Percentiles rank a stretch among this genome's conserved stretches.
These are phyloP conservation scores for Penicillium canariense DNA, from an alignment of 495 filamentous ascomycete species.

Conservation along the genomic window DNA sequence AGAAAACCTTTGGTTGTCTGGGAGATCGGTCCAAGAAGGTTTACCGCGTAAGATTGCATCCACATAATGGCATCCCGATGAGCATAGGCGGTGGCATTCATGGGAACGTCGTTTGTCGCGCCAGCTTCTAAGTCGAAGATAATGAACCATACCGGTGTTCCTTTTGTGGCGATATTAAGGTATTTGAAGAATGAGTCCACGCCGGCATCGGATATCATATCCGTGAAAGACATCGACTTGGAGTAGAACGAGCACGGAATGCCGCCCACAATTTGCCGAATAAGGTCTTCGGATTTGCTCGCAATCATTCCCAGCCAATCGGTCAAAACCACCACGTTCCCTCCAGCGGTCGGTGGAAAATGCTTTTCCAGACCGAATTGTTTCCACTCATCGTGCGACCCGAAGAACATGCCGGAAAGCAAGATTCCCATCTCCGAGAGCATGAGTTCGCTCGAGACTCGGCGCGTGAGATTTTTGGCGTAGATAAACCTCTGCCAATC, in stretches of 20 bases:
- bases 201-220: conserved; percentile 32
- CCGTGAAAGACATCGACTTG: conserved; percentile 50
- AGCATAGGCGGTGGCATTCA: conserved; percentile 41
- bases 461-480: conserved; percentile 47
- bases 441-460: conserved; percentile 44
- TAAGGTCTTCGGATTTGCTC: conserved; percentile 48
- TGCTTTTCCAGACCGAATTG: conserved; percentile 25
- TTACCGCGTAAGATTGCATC: conserved; percentile 44
- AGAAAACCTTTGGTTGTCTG: conserved; percentile 37
- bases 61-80: conserved; percentile 48
- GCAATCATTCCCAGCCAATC: conserved; percentile 56
- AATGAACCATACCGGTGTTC: conserved; percentile 41
- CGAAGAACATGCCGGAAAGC: conserved; percentile 43
- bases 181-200: conserved; percentile 43
- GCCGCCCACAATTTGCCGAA: conserved; percentile 24
- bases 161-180: conserved; percentile 46
- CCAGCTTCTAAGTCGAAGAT: conserved; percentile 46
- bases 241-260: conserved; percentile 45
- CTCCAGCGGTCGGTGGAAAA: conserved; percentile 31
- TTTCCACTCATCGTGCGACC: conserved; percentile 38
- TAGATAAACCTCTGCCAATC: conserved; percentile 39
- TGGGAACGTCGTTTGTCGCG: conserved; percentile 37
- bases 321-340: conserved; percentile 40
- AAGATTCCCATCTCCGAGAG: conserved; percentile 27
- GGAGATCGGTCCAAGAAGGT: conserved; percentile 38